Conservation (phyloP, 2,329 filamentous ascomycete genomes). For the Pseudovirgaria hyperparasitica region DNA sequence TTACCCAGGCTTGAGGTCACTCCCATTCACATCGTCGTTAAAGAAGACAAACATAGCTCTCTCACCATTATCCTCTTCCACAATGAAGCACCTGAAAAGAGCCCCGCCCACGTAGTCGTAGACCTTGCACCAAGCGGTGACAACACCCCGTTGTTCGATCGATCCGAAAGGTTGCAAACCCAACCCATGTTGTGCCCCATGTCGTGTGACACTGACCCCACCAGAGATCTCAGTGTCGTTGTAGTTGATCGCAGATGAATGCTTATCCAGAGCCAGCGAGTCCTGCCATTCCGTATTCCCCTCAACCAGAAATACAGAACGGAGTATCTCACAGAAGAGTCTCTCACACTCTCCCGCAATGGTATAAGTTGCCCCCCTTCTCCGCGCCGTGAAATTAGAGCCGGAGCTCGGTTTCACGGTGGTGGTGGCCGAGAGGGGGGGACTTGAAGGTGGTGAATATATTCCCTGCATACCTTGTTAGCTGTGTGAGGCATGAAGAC, state of each 20-base stretch:
- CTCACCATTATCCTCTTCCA: conserved; percentile 56
- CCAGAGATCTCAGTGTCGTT: conserved; percentile 18
- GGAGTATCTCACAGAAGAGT: conserved; percentile 97
- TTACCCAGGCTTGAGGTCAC: conserved; percentile 79
- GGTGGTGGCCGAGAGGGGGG: conserved; percentile 69
- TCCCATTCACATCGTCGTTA: conserved; percentile 55
- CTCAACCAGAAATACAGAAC: conserved; percentile 92
- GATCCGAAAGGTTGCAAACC: too few species aligned
- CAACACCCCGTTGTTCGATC: conserved; percentile 14
- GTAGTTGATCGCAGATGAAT: conserved; percentile 16
- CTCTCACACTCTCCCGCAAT: conserved; percentile 99
- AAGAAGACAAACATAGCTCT: conserved; percentile 83
- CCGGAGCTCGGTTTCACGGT: conserved; percentile 45
- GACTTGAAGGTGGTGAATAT: conserved; percentile 75
- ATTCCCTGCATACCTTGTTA: conserved; percentile 46
- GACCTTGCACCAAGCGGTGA: conserved; percentile 59
- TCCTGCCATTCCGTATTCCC: conserved; percentile 61
- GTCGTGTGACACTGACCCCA: conserved; percentile 8
- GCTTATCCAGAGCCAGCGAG: conserved; percentile 79
- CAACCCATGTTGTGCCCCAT: too few species aligned
- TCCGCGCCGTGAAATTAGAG: conserved; percentile 27
- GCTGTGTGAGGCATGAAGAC: conserved; percentile 1
- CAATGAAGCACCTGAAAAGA: conserved; percentile 78
- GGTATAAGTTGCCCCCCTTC: conserved; percentile 87
- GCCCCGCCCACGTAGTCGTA: conserved; percentile 78